Percentiles rank a stretch among this genome's conserved stretches.
These are phyloP conservation scores for Monosporascus cannonballus DNA, from an alignment of 2,329 filamentous ascomycete genomes.

Conservation along the genomic window DNA sequence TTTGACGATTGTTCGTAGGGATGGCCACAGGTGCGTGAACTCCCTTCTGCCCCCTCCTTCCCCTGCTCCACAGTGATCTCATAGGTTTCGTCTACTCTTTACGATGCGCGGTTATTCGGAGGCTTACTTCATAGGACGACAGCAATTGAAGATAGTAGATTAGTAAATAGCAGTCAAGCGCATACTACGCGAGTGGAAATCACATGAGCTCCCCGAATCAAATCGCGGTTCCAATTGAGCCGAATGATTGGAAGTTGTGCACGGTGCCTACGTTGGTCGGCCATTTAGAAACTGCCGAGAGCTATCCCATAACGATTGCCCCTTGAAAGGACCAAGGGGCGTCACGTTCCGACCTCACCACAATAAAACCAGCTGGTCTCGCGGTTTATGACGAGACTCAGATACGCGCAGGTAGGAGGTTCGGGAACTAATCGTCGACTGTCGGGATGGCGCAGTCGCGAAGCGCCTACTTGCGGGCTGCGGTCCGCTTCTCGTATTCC, in stretches of 20 bases:
- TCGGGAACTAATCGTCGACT: no score
- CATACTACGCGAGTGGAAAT: no score
- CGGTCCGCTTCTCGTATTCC: constrained; percentile 19
- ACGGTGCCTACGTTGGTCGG: background rate
- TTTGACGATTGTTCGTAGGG: no score
- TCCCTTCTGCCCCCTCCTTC: background rate
- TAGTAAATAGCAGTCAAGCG: no score
- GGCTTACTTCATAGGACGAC: no score
- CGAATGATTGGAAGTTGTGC: background rate
- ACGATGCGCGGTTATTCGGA: background rate
- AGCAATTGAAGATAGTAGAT: no score
- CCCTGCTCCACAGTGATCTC: background rate
- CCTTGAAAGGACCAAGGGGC: background rate
- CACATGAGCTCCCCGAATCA: no score
- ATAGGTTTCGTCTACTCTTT: background rate
- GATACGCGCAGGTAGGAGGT: no score
- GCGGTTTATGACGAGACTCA: no score
- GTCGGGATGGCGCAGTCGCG: constrained; percentile 18
- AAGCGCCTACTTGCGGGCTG: constrained; percentile 16
- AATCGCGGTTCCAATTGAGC: background rate
- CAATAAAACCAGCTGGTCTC: background rate
- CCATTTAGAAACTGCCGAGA: background rate
- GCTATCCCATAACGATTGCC: background rate
- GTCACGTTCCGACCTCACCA: no score
- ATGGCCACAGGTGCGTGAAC: no score